Conservation (phyloP, 73 alveolate species). For the Stentor coeruleus region DNA sequence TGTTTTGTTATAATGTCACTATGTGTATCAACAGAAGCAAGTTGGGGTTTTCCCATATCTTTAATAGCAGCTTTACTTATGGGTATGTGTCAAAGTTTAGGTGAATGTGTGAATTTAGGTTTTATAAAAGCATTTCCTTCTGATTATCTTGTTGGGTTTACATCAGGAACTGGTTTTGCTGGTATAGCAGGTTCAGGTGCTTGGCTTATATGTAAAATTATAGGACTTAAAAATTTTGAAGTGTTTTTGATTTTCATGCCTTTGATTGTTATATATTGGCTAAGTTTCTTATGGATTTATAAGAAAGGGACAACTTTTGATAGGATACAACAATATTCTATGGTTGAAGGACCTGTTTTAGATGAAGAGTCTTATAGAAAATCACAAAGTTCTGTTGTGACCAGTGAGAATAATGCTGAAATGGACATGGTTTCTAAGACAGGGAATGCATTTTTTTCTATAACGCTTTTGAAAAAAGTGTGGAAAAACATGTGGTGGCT, state of each 20-base stretch:
- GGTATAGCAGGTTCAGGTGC: slow-evolving; percentile 76
- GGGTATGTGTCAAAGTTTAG: slow-evolving; percentile 40
- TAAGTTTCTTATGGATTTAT: slow-evolving; percentile 28
- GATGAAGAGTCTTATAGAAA: no score
- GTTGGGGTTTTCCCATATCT: slow-evolving; percentile 34
- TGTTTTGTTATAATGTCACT: slow-evolving; percentile 11
- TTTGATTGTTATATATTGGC: slow-evolving; percentile 29
- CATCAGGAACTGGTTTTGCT: slow-evolving; percentile 83
- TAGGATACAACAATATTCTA: no score
- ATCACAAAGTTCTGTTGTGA: slow-evolving; percentile 14
- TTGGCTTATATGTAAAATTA: slow-evolving; percentile 42
- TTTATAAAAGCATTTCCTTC: slow-evolving; percentile 50
- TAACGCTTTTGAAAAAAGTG: slow-evolving; percentile 32
- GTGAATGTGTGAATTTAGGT: slow-evolving; percentile 51
- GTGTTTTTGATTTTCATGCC: slow-evolving; percentile 47
- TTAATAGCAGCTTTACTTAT: slow-evolving; percentile 37
- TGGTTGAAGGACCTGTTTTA: no score
- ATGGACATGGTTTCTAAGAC: slow-evolving; percentile 22
- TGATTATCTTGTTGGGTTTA: slow-evolving; percentile 38
- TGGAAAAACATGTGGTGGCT: slow-evolving; percentile 43
- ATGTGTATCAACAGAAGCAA: background rate
- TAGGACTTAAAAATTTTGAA: slow-evolving; percentile 42
- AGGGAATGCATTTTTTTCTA: slow-evolving; percentile 32
- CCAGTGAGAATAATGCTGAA: slow-evolving; percentile 22
- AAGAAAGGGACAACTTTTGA: no score